Percentiles rank a stretch among this genome's conserved stretches.
Conservation (phyloP, 1,284 basidiomycete genomes). For the Peniophora sp. region DNA sequence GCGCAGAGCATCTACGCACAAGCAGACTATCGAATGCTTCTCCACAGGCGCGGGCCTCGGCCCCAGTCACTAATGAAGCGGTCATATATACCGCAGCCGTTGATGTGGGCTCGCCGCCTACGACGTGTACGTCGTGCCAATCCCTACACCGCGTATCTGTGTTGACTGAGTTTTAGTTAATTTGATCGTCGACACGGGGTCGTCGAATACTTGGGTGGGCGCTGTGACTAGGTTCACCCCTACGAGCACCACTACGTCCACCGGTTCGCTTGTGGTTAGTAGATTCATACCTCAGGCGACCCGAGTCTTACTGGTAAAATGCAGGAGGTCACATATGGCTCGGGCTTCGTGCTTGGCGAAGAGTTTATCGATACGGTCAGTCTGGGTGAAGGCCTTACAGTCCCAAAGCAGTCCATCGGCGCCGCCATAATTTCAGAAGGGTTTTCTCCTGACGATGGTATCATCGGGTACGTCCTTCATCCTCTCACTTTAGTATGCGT, state of each 20-base stretch:
- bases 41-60: slow-evolving; percentile 18
- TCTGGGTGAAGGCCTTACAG: slow-evolving; percentile 21
- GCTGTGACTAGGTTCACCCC: slow-evolving; percentile 35
- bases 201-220: slow-evolving; percentile 64
- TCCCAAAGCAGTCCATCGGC: slow-evolving; percentile 47
- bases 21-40: slow-evolving; percentile 18
- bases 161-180: slow-evolving; percentile 13
- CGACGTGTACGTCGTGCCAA: slow-evolving; percentile 18
- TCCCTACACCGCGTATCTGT: background rate
- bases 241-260: slow-evolving; percentile 38
- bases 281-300: background rate
- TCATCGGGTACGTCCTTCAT: slow-evolving; percentile 33
- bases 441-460: slow-evolving; percentile 38
- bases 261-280: slow-evolving; percentile 30
- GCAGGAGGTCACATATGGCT: slow-evolving; percentile 44
- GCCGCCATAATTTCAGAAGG: slow-evolving; percentile 35
- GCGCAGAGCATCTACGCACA: slow-evolving; percentile 7
- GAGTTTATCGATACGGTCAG: slow-evolving; percentile 39
- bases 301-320: slow-evolving; percentile 3
- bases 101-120: slow-evolving; percentile 25
- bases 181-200: slow-evolving; percentile 20
- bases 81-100: slow-evolving; percentile 24
- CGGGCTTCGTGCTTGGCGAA: slow-evolving; percentile 34
- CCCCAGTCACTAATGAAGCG: slow-evolving; percentile 29
- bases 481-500: background rate